phyloP scores from a whole-genome alignment of 208 protist species.

The Acanthamoeba polyphaga region DNA sequence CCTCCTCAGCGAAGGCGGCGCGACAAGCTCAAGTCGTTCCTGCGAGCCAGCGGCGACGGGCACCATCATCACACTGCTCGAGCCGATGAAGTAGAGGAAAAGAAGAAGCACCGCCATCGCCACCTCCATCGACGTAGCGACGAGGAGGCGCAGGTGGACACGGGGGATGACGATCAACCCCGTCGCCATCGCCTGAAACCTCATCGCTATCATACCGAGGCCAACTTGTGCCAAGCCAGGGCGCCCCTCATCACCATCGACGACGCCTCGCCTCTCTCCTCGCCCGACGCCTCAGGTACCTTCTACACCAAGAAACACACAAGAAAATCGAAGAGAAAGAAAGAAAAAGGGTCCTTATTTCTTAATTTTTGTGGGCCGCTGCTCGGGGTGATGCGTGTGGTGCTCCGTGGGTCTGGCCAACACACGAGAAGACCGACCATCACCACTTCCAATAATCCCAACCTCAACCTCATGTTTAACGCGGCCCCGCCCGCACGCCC shows the following conservation, averaged over 20 bases:
- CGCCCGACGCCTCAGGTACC: not conserved
- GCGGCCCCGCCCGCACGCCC: no score
- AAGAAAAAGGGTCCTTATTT: no score
- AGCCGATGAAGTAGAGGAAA: not conserved
- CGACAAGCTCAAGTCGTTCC: not conserved
- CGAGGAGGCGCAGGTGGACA: not conserved
- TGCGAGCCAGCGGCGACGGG: not conserved
- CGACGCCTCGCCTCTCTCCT: not conserved
- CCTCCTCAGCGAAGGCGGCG: not conserved
- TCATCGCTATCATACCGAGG: not conserved
- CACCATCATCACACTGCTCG: not conserved
- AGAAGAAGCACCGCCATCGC: not conserved
- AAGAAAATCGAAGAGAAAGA: no score
- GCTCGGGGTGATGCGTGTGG: no score
- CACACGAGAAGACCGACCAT: no score
- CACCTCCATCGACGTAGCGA: not conserved
- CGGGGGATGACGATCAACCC: not conserved
- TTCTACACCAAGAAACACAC: not conserved
- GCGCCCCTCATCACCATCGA: not conserved
- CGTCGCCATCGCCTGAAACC: not conserved
- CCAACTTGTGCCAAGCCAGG: not conserved
- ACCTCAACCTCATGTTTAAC: no score
- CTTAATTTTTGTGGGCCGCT: no score
- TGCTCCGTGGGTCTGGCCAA: no score
- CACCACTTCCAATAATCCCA: no score